Evolutionary conservation across 202 grass and related monocot species (phyloP), one percentile per base, ranked within the genome.

Genomic region (Brachypodium distachyon): DNA sequence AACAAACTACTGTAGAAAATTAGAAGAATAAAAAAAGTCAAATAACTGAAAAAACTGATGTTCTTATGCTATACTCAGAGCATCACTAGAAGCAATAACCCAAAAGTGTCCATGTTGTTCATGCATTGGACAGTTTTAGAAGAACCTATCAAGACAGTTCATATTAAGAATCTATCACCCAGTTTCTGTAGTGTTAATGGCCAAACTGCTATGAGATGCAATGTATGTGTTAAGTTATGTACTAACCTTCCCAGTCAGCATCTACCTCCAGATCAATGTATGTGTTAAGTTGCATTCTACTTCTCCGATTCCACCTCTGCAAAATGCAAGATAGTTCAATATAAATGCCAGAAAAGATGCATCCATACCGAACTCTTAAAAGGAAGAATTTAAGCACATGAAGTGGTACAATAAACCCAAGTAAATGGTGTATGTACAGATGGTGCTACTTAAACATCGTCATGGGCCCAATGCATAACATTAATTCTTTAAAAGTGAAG

Each of bases 271-370:
- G 51, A 65, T 84, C 81, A 56, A 93, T 50, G 37, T 85, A 26
- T 53, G 52, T 66, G 62, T 65, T 47, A 74, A 46, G 51, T 19
- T 23, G 37, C 25, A 36, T 85, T 67, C 81, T 82, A 48, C 61
- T 72, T 67, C 70, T 82, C 63, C 22, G 33, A 39, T 76, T 90
- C 82, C 69, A 49, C 76, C 78, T 87, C 91, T 93, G 76, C 40
- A 83, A 11, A 66, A 77, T 73, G 54, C 66, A 61, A 59, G 55
- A 71, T 67, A 62, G 7, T 38, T 50, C 14, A 28, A 64, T 76
- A 27, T 32, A 29, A 77, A 40, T 37, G 29, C 17, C 34, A 48
- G 10, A 48, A 39, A 34, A 47, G 51, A 72, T 49, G 6, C 31
- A 80, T 29, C 31, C 10, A 26, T 34, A 7, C 18, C 12, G 32